Evolutionary conservation across 441 rosid genomes (phyloP).

Genomic region (Populus hybrid): DNA sequence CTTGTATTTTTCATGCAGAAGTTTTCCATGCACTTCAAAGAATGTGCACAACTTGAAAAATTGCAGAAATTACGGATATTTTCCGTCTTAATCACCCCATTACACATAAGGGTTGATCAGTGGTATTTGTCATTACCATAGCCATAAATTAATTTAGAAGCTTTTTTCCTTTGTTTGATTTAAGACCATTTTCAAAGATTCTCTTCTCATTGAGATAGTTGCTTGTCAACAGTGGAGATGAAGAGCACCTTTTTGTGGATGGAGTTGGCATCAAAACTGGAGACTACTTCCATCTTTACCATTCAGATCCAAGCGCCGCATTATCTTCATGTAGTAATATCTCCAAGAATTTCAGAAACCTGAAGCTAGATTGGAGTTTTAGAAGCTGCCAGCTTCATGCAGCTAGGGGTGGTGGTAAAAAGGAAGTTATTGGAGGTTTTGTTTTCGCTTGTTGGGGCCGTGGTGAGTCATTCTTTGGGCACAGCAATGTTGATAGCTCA

Average conservation of each 20-base stretch:
- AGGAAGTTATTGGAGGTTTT: constrained; percentile 66
- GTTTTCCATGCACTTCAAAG: no score
- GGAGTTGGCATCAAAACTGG: constrained; percentile 60
- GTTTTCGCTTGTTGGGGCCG: constrained; percentile 57
- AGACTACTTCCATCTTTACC: constrained; percentile 61
- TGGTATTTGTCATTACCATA: not conserved
- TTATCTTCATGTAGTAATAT: constrained; percentile 34
- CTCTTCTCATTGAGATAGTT: not conserved
- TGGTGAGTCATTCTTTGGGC: constrained; percentile 46
- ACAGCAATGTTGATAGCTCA: constrained; percentile 42
- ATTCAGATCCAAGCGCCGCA: constrained; percentile 41
- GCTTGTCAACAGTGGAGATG: constrained; percentile 50
- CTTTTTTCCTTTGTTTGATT: not conserved
- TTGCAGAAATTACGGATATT: no score
- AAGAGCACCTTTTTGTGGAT: constrained; percentile 47
- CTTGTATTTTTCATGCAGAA: not conserved
- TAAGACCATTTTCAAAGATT: not conserved
- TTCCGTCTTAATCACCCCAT: no score
- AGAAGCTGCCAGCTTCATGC: constrained; percentile 16
- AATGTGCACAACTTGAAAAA: no score
- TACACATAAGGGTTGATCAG: no score
- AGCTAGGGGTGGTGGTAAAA: constrained; percentile 15
- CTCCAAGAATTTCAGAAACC: constrained; percentile 31
- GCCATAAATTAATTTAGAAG: not conserved
- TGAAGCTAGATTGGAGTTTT: constrained; percentile 32